Base-by-base conservation (phyloP, 306 rosid genomes). In the Fragaria iinumae region DNA sequence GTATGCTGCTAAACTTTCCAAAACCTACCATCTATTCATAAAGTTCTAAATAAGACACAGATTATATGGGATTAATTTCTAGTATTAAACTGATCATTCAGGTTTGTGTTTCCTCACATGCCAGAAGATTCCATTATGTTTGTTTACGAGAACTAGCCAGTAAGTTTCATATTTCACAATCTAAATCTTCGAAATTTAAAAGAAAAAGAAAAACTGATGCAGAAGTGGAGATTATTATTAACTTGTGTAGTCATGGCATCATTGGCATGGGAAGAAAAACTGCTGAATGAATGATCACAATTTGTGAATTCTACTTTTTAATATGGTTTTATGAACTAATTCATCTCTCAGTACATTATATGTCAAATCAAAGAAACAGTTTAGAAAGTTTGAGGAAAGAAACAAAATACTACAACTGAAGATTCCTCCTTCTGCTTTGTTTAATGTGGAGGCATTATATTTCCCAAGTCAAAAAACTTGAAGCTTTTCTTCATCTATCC, bases 351-450 rank as follows among this genome's bases (percentile, higher is more conserved):
- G 71, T 41, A 56, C 80, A 71, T 44, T 67, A 77, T 78, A 38
- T 69, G 88, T 90, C 83, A 10, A 76, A 88, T 89, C 89, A 83
- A 78, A 82, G 29, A 27, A 75, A 77, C 80, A 67, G 76, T 72
- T 82, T 67, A 59, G 41, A 70, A 17, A 66, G 4, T 55, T 2
- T 10, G 41, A 74, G 67, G 39, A 67, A 44, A 75, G 63, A 72
- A 76, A 80, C 47, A 73, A 64, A 67, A 23, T 69, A 29, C 79
- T 72, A 74, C 83, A 38, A 80, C 63, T 66, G 27, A 81, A 69
- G 80, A 78, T 83, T 76, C 80, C 66, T 77, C 27, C 21, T 76
- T 0, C 67, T 11, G 68, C 73, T 66, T 84, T 79, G 74, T 71
- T 68, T 65, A 67, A 70, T 82, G 62, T 47, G 62, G 76, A 72